These are phyloP conservation scores for Neoarthrinium moseri DNA, from an alignment of 2,329 filamentous ascomycete species.

Conservation along the genomic window DNA sequence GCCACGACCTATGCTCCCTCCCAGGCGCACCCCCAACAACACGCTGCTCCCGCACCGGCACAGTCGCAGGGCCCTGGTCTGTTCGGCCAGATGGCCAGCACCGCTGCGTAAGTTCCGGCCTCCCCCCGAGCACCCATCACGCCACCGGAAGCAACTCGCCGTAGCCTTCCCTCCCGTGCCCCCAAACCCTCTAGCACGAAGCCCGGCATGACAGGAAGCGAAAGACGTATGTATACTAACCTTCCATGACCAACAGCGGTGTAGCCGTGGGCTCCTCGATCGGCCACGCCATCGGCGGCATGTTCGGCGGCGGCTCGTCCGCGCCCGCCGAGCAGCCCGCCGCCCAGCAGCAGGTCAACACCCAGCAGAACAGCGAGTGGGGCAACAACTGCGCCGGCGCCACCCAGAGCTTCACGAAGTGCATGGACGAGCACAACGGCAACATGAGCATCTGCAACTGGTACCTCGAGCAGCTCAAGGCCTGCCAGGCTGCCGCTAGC, in stretches of 20 bases:
- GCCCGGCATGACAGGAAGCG: no score
- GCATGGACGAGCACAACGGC: slow-evolving; percentile 92
- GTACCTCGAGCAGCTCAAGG: slow-evolving; percentile 97
- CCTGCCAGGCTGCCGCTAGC: slow-evolving; percentile 75
- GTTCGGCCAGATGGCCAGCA: slow-evolving; percentile 96
- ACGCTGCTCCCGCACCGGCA: slow-evolving; percentile 44
- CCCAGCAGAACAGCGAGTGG: slow-evolving; percentile 52
- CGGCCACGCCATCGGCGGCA: slow-evolving; percentile 88
- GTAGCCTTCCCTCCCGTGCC: no score
- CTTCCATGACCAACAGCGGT: slow-evolving; percentile 65
- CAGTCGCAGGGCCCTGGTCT: slow-evolving; percentile 74
- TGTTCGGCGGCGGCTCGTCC: slow-evolving; percentile 75
- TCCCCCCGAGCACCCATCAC: slow-evolving; percentile 2
- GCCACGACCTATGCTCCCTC: slow-evolving; percentile 63
- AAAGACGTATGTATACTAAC: neutral
- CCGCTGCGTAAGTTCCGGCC: slow-evolving; percentile 77
- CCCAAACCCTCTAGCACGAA: no score
- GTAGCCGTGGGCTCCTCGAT: slow-evolving; percentile 94
- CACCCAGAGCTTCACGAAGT: slow-evolving; percentile 84
- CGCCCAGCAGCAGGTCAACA: slow-evolving; percentile 41
- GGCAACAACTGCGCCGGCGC: slow-evolving; percentile 74
- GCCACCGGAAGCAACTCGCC: no score
- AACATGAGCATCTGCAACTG: slow-evolving; percentile 96
- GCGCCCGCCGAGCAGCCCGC: slow-evolving; percentile 49
- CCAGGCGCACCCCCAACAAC: slow-evolving; percentile 47